Conservation (phyloP, 257 asterid genomes). For the Orobanche coerulescens region DNA sequence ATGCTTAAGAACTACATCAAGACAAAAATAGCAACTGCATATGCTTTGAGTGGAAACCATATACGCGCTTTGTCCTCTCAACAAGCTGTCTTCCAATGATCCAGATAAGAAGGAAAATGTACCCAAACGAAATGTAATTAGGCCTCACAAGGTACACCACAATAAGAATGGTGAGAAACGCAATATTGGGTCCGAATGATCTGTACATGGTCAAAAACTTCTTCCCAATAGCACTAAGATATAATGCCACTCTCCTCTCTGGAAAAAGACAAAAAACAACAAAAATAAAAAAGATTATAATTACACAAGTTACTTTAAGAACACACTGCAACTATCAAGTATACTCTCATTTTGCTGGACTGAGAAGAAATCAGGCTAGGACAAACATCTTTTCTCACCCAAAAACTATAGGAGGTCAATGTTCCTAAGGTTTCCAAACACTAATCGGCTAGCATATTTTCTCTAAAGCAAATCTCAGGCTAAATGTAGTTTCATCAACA, state of each 20-base stretch:
- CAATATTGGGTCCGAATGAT: slow-evolving; percentile 89
- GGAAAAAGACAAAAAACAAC: slow-evolving; percentile 35
- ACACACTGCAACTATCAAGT: neutral
- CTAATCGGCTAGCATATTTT: neutral
- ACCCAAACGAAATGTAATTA: slow-evolving; percentile 80
- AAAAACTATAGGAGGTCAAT: slow-evolving; percentile 1
- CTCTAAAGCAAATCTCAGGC: slow-evolving; percentile 2
- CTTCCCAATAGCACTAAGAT: slow-evolving; percentile 84
- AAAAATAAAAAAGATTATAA: neutral
- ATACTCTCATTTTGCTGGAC: slow-evolving; percentile 4
- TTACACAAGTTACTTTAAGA: neutral
- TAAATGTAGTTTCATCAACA: slow-evolving; percentile 16
- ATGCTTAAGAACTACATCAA: slow-evolving; percentile 69
- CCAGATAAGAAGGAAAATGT: slow-evolving; percentile 90
- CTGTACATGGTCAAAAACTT: slow-evolving; percentile 74
- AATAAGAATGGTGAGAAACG: slow-evolving; percentile 81
- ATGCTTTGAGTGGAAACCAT: slow-evolving; percentile 95
- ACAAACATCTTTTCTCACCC: slow-evolving; percentile 1
- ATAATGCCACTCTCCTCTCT: slow-evolving; percentile 86
- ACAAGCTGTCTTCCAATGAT: slow-evolving; percentile 86
- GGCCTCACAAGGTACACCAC: slow-evolving; percentile 84
- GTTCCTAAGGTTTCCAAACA: slow-evolving; percentile 4
- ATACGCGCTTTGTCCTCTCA: slow-evolving; percentile 80
- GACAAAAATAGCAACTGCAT: slow-evolving; percentile 59
- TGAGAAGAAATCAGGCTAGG: neutral